Conservation (phyloP, 2,329 filamentous ascomycete genomes). For the Cryphonectria radicalis region DNA sequence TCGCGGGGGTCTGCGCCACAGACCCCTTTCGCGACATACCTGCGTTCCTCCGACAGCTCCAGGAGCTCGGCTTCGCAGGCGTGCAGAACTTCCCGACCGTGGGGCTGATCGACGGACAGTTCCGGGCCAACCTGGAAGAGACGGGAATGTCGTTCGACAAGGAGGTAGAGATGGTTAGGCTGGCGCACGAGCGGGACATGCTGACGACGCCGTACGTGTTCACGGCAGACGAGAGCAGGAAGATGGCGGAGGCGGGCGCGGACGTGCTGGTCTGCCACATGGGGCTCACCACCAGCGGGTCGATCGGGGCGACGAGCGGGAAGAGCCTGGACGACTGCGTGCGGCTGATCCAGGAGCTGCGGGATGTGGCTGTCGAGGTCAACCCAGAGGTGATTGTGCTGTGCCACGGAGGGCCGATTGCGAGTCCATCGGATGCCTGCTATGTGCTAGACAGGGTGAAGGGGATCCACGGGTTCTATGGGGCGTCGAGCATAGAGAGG, state of each 20-base stretch:
- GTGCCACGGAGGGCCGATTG: constrained; percentile 74
- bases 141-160: constrained; percentile 71
- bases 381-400: constrained; percentile 66
- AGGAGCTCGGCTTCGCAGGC: constrained; percentile 67
- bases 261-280: constrained; percentile 72
- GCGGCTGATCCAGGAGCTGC: constrained; percentile 63
- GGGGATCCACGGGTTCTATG: constrained; percentile 74
- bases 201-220: constrained; percentile 75
- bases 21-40: constrained; percentile 70
- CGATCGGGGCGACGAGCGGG: constrained; percentile 66
- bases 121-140: constrained; percentile 70
- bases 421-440: constrained; percentile 64
- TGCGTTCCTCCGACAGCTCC: constrained; percentile 62
- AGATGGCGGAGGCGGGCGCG: constrained; percentile 67
- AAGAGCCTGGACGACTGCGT: constrained; percentile 69
- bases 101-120: constrained; percentile 70
- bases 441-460: constrained; percentile 64
- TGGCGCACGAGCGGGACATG: constrained; percentile 63
- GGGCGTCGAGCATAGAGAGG: constrained; percentile 71
- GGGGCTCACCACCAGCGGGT: constrained; percentile 66
- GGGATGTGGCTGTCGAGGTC: constrained; percentile 60
- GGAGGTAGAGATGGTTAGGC: constrained; percentile 68
- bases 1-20: constrained; percentile 73
- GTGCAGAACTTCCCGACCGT: constrained; percentile 78
- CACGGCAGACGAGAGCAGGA: constrained; percentile 60